Percentiles rank a stretch among this genome's conserved stretches.
Conservation (phyloP, 2,329 filamentous ascomycete genomes). For the Colletotrichum paranaense region DNA sequence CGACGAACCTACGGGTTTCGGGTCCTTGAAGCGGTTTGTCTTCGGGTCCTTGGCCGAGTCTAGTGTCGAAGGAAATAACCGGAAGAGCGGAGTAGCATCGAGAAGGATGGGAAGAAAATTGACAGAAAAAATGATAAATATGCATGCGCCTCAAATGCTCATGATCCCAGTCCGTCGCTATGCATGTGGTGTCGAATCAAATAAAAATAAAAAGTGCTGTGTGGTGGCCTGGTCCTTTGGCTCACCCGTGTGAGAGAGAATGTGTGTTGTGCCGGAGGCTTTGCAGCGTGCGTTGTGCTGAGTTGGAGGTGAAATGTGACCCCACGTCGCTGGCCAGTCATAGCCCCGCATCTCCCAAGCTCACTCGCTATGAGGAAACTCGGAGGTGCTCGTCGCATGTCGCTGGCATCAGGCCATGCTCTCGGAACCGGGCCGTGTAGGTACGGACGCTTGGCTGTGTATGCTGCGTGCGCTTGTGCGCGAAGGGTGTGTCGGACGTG, state of each 20-base stretch:
- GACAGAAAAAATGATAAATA: neutral
- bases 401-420: slow-evolving; percentile 22
- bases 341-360: slow-evolving; percentile 17
- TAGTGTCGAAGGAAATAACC: neutral
- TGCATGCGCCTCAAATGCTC: slow-evolving; percentile 33
- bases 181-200: slow-evolving; percentile 32
- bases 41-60: neutral
- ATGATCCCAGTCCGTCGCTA: slow-evolving; percentile 31
- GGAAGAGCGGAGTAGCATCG: neutral
- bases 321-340: neutral
- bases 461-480: slow-evolving; percentile 15
- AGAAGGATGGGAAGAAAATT: neutral
- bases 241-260: neutral
- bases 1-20: neutral
- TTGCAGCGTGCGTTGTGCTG: slow-evolving; percentile 9
- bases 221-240: neutral
- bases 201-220: slow-evolving; percentile 4
- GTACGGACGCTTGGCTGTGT: slow-evolving; percentile 1
- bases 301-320: slow-evolving; percentile 18
- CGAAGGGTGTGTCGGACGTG: slow-evolving; percentile 28
- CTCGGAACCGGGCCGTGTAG: slow-evolving; percentile 24
- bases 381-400: slow-evolving; percentile 20
- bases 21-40: neutral
- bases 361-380: neutral
- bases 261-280: neutral